Evolutionary conservation across 1,284 basidiomycete genomes (phyloP), one percentile per base, ranked within the genome.

Genomic region (Leccinum glutinopallens): DNA sequence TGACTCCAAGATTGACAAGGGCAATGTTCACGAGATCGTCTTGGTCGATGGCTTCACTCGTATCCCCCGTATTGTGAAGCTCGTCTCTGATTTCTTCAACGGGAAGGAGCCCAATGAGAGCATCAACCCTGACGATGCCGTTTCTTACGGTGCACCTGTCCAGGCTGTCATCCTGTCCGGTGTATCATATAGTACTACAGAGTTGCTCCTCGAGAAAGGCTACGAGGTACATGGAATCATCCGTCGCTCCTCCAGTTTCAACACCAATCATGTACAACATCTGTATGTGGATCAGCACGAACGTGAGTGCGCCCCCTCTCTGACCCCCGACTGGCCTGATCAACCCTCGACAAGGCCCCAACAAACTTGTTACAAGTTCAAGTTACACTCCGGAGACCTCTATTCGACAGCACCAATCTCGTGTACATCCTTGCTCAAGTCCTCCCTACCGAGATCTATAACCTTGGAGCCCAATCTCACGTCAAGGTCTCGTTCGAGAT

Each of bases 41-140:
- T 87, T 99, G 68, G 97, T 98, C 74, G 96, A 97, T 82, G 97
- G 97, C 69, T 98, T 96, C 58, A 98, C 96, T 67, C 96, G 97
- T 91, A 99, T 99, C 75, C 96, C 97, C 72, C 93, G 94, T 82
- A 93, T 98, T 76, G 91, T 97, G 81, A 96, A 97, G 84, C 92
- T 98, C 77, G 94, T 99, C 60, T 96, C 94, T 65, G 96, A 98
- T 84, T 97, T 95, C 88, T 99, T 98, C 89, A 95, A 95, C 79
- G 96, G 96, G 79, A 94, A 95, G 84, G 93, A 96, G 84, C 93
- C 92, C 75, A 94, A 93, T 87, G 93, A 93, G 85, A 91, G 87
- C 79, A 99, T 99, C 87, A 99, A 99, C 90, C 97, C 97, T 68
- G 97, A 99, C 75, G 97, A 99, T 84, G 97, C 97, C 67, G 97